phyloP scores from a whole-genome alignment of 352 stramenopile genomes.

The Phytophthora capsici region DNA sequence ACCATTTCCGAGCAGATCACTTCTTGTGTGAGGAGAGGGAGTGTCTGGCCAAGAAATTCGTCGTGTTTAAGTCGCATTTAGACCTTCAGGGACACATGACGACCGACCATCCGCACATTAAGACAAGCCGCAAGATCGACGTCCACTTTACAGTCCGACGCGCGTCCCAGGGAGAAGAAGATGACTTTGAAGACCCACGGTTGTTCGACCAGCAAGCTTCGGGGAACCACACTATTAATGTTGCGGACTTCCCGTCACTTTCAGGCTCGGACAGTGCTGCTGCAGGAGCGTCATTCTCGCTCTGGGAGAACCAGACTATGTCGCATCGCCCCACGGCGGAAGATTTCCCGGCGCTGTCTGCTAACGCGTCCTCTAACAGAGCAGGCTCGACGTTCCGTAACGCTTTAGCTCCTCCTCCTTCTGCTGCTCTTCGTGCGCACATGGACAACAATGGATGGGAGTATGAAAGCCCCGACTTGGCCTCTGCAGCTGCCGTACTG shows the following conservation, averaged over 20 bases:
- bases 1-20: constrained; percentile 91
- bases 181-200: constrained; percentile 61
- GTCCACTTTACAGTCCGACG: constrained; percentile 85
- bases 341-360: constrained; percentile 71
- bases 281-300: constrained; percentile 42
- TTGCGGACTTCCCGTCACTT: constrained; percentile 87
- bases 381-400: constrained; percentile 64
- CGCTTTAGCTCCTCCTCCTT: constrained; percentile 69
- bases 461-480: constrained; percentile 67
- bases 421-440: constrained; percentile 74
- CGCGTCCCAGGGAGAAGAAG: constrained; percentile 49
- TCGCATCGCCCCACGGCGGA: constrained; percentile 54
- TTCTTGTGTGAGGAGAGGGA: constrained; percentile 86
- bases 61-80: constrained; percentile 90
- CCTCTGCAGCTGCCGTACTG: constrained; percentile 65
- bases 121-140: constrained; percentile 86
- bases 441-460: constrained; percentile 76
- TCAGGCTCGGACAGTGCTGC: constrained; percentile 42
- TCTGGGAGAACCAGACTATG: constrained; percentile 73
- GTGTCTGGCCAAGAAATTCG: constrained; percentile 89
- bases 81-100: constrained; percentile 87
- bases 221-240: constrained; percentile 70
- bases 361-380: constrained; percentile 27
- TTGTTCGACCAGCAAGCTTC: constrained; percentile 43
- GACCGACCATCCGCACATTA: constrained; percentile 84